Evolutionary conservation across 202 grass and related monocot genomes (phyloP).

Genomic region (Bolboschoenoplectus hybrid): DNA sequence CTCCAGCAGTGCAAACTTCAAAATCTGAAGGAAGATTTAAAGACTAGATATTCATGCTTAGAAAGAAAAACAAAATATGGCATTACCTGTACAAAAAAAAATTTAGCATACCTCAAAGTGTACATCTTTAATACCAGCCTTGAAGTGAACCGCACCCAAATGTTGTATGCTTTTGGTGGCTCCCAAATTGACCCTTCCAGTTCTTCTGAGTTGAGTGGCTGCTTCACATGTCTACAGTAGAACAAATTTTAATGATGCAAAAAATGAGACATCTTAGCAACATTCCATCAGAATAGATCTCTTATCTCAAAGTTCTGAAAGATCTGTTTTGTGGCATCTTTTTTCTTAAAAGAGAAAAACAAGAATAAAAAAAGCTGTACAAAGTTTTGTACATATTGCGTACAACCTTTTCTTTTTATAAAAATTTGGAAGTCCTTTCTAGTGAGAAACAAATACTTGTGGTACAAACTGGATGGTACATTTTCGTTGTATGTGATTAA

Average conservation of each 20-base stretch:
- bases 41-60: neutral
- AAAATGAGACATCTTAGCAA: neutral
- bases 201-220: conserved; percentile 37
- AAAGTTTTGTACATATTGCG: neutral
- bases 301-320: neutral
- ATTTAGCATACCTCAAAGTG: conserved; percentile 35
- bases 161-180: conserved; percentile 26
- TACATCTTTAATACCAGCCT: conserved; percentile 37
- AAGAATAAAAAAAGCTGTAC: neutral
- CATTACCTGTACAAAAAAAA: too few species aligned
- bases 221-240: conserved; percentile 29
- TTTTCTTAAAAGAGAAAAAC: neutral
- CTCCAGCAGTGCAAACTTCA: conserved; percentile 36
- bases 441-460: neutral
- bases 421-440: neutral
- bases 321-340: neutral
- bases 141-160: conserved; percentile 30
- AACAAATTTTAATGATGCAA: neutral
- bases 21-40: neutral
- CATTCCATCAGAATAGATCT: neutral
- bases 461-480: neutral
- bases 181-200: conserved; percentile 31
- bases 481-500: neutral
- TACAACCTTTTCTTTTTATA: neutral
- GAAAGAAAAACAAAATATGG: neutral